These are phyloP conservation scores for Tricholoma flavovirens DNA, from an alignment of 768 basidiomycete genomes.

Conservation along the genomic window DNA sequence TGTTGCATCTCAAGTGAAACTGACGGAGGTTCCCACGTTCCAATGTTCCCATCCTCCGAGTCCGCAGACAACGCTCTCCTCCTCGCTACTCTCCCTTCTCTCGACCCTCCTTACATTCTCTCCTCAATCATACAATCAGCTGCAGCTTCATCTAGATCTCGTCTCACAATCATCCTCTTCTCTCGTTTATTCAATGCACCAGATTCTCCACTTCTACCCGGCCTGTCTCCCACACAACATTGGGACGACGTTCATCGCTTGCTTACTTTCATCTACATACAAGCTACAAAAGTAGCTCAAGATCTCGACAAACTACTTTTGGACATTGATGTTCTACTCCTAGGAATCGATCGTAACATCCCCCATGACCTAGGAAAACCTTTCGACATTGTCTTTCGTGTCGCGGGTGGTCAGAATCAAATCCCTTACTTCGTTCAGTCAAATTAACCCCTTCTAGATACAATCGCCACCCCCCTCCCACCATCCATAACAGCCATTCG, in stretches of 20 bases:
- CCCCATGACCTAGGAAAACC: slow-evolving; percentile 36
- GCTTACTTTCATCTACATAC: slow-evolving; percentile 80
- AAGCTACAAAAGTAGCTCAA: slow-evolving; percentile 73
- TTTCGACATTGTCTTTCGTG: slow-evolving; percentile 42
- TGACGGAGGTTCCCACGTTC: background rate
- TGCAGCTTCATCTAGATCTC: slow-evolving; percentile 37
- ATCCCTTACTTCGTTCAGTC: background rate
- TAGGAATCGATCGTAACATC: slow-evolving; percentile 44
- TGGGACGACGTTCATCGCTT: slow-evolving; percentile 74
- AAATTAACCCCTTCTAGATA: slow-evolving; percentile 24
- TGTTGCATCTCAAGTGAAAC: too few species aligned
- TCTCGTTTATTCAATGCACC: slow-evolving; percentile 50
- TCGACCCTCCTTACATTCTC: slow-evolving; percentile 52
- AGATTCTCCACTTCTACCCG: slow-evolving; percentile 8
- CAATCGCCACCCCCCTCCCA: slow-evolving; percentile 38
- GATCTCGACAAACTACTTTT: slow-evolving; percentile 63
- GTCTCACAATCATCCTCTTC: slow-evolving; percentile 60
- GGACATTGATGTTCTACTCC: slow-evolving; percentile 72
- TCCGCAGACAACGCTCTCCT: slow-evolving; percentile 34
- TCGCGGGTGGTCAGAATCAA: slow-evolving; percentile 38
- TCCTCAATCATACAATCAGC: slow-evolving; percentile 48
- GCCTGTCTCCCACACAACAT: slow-evolving; percentile 32
- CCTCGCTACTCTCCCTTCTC: slow-evolving; percentile 47
- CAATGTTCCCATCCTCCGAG: slow-evolving; percentile 17
- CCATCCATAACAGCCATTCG: slow-evolving; percentile 33